These are phyloP conservation scores for Pseudevernia furfuracea DNA, from an alignment of 495 filamentous ascomycete species.

Conservation along the genomic window DNA sequence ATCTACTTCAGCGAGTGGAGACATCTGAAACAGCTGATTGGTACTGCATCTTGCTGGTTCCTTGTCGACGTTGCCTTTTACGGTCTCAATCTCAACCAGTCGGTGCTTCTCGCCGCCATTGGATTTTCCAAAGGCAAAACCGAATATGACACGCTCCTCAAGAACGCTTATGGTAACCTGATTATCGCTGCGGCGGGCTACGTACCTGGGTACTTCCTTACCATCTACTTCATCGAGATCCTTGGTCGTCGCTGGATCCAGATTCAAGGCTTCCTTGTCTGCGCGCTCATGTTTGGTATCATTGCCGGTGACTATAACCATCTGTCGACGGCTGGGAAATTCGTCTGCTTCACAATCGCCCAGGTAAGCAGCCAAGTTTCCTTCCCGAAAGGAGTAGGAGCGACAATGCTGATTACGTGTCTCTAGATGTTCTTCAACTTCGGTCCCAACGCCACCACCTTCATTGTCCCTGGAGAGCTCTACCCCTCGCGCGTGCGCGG, in stretches of 20 bases:
- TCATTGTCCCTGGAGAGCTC: constrained; percentile 82
- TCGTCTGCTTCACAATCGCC: constrained; percentile 66
- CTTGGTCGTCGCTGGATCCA: constrained; percentile 77
- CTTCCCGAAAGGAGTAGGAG: too few species aligned
- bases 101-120: constrained; percentile 57
- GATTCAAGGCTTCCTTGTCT: constrained; percentile 62
- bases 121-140: constrained; percentile 52
- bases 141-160: constrained; percentile 58
- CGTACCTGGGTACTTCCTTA: constrained; percentile 73
- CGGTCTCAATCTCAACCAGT: constrained; percentile 71
- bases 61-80: constrained; percentile 61
- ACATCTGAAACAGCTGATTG: constrained; percentile 62
- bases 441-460: constrained; percentile 76
- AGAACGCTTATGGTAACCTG: constrained; percentile 64
- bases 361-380: constrained; percentile 23
- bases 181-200: constrained; percentile 68
- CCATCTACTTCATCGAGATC: constrained; percentile 60
- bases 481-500: constrained; percentile 85
- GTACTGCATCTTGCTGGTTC: constrained; percentile 75
- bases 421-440: constrained; percentile 77
- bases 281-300: constrained; percentile 67
- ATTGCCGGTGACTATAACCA: constrained; percentile 66
- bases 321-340: constrained; percentile 38
- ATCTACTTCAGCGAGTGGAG: constrained; percentile 57
- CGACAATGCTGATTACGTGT: not conserved